Conservation (phyloP, 176 grass and related monocot genomes). For the Oryza longistaminata region DNA sequence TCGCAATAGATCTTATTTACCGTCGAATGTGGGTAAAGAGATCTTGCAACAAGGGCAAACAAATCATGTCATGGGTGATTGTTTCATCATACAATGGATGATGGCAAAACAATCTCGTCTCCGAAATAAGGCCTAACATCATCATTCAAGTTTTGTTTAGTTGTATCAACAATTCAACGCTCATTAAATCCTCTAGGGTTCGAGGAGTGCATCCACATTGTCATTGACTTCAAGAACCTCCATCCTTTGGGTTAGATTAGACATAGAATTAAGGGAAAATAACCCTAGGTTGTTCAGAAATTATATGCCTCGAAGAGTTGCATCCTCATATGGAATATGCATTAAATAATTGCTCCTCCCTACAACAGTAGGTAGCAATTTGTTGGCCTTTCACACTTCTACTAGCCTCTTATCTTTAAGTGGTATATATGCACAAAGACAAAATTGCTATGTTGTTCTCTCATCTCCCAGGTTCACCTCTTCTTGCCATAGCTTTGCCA, state of each 20-base stretch:
- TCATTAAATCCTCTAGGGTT: background rate
- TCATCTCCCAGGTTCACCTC: background rate
- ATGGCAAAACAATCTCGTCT: background rate
- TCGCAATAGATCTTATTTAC: background rate
- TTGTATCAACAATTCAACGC: background rate
- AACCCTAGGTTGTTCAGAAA: background rate
- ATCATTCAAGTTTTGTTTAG: background rate
- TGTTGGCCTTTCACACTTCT: background rate
- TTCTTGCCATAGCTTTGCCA: background rate
- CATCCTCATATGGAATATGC: background rate
- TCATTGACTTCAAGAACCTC: background rate
- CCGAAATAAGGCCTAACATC: background rate
- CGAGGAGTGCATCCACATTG: background rate
- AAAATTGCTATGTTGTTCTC: background rate
- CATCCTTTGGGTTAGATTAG: background rate
- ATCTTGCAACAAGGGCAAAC: background rate
- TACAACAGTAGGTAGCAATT: background rate
- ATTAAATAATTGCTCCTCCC: background rate
- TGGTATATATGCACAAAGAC: background rate
- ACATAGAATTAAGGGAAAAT: conserved; percentile 9
- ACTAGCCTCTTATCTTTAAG: background rate
- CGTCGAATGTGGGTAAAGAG: background rate
- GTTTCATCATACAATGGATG: no score
- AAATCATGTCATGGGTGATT: background rate
- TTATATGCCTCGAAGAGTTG: background rate